Conservation (phyloP, 108 stramenopile genomes). For the Ochromonas danica region DNA sequence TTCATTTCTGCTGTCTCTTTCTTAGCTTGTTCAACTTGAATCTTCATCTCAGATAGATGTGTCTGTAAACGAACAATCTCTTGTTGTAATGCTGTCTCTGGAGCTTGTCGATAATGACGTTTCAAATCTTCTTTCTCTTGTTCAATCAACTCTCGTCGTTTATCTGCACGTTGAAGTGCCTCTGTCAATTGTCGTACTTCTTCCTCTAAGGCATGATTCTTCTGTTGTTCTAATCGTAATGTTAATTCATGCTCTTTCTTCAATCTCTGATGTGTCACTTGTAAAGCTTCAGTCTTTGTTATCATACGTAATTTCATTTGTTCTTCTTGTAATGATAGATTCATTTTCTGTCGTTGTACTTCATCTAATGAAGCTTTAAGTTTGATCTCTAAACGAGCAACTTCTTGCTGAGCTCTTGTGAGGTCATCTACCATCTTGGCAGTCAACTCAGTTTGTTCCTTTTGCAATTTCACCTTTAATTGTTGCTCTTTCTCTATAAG, state of each 20-base stretch:
- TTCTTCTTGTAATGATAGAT: slow-evolving; percentile 6
- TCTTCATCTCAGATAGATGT: not conserved
- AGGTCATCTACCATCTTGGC: not conserved
- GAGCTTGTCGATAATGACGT: not conserved
- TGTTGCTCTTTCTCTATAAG: not conserved
- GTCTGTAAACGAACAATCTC: not conserved
- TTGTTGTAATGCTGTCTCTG: not conserved
- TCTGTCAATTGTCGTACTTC: not conserved
- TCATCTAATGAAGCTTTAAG: not conserved
- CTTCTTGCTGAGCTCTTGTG: not conserved
- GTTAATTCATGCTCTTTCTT: not conserved
- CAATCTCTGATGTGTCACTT: not conserved
- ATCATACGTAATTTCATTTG: not conserved
- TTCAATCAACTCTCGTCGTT: not conserved
- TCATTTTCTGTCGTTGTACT: not conserved
- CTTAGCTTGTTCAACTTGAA: not conserved
- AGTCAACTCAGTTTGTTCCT: not conserved
- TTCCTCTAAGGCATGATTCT: not conserved
- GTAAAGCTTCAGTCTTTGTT: not conserved
- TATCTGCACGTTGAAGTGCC: not conserved
- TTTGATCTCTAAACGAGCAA: not conserved
- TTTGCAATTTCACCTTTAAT: not conserved
- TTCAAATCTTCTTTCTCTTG: not conserved
- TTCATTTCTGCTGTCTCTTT: not conserved
- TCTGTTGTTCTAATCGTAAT: not conserved